These are phyloP conservation scores for Entrophospora sp. DNA, from an alignment of 192 early-diverging fungal genomes.

Conservation along the genomic window DNA sequence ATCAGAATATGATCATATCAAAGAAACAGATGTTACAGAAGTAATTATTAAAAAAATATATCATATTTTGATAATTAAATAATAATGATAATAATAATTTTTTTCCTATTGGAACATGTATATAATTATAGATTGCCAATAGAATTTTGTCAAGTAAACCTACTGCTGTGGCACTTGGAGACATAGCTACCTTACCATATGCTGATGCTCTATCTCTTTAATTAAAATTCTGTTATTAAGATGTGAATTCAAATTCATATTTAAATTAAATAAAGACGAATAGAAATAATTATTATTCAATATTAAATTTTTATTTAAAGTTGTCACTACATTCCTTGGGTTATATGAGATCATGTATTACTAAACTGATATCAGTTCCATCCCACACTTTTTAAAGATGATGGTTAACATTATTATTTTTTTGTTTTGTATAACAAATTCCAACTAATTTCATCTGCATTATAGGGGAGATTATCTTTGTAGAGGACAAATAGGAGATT, in stretches of 20 bases:
- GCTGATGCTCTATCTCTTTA: slow-evolving; percentile 52
- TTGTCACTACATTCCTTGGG: neutral
- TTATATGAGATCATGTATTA: neutral
- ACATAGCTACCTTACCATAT: slow-evolving; percentile 63
- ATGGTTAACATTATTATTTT: neutral
- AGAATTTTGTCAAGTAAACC: slow-evolving; percentile 59
- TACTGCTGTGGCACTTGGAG: slow-evolving; percentile 70
- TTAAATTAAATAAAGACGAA: neutral
- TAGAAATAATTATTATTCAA: no score
- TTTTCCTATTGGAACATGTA: neutral
- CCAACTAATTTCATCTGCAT: no score
- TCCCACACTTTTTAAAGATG: neutral
- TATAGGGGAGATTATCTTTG: no score
- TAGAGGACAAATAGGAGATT: no score
- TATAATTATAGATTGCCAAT: slow-evolving; percentile 45
- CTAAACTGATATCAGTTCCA: neutral
- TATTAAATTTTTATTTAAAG: no score
- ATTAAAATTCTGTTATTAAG: neutral
- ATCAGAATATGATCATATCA: slow-evolving; percentile 43
- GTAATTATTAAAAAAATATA: slow-evolving; percentile 60
- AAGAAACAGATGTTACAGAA: slow-evolving; percentile 49
- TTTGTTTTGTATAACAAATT: no score
- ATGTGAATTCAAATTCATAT: no score
- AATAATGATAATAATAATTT: neutral
- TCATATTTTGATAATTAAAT: neutral